Base-by-base conservation (phyloP, 2,329 filamentous ascomycete species). In the Pseudogymnoascus sp. region DNA sequence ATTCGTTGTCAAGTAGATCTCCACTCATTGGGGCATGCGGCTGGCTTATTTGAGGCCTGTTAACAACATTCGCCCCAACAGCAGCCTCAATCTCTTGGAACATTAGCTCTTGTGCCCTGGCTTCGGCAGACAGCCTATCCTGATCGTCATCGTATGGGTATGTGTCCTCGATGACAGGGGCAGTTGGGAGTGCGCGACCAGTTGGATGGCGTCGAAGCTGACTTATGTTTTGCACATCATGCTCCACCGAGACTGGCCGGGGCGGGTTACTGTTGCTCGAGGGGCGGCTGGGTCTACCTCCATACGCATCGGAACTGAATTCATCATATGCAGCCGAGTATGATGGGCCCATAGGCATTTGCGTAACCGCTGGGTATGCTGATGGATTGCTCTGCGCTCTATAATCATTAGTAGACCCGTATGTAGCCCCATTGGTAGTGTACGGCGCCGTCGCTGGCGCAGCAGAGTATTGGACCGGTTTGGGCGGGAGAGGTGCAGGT, bases 1-100 rank as follows among this genome's bases (percentile, higher is more conserved):
- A 65, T 41, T 83, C 79, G 22, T 79, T 78, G 22, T 81, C 78
- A 1, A 77, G 74, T 19, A 81, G 73, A 66, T 76, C 74, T 35
- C 81, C 80, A 66, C 84, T 82, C 12, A 60, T 60, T 16, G 59
- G 59, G 6, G 59, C 59, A 12, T 38, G 35, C 3, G 61, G 33
- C 6, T 38, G 43, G 61, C 46, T 38, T 35, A 38, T 24, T 31
- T 46, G 43, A 26, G 16, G 10, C 24, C 31, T 31, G 59, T 6
- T 22, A 26, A 22, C 16, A 35, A 19, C 33, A 56, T 53, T 38
- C n/a, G 61, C 64, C 35, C 65, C 66, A n/a, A 74, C 66, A n/a
- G 69, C 72, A 67, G 71, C 69, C 40, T 71, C 72, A 64, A 75
- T 74, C 63, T 74, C 72, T 61, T 71, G 71, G 64, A 71, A 75